phyloP scores from a whole-genome alignment of 495 filamentous ascomycete species.

The Penicillium desertorum region DNA sequence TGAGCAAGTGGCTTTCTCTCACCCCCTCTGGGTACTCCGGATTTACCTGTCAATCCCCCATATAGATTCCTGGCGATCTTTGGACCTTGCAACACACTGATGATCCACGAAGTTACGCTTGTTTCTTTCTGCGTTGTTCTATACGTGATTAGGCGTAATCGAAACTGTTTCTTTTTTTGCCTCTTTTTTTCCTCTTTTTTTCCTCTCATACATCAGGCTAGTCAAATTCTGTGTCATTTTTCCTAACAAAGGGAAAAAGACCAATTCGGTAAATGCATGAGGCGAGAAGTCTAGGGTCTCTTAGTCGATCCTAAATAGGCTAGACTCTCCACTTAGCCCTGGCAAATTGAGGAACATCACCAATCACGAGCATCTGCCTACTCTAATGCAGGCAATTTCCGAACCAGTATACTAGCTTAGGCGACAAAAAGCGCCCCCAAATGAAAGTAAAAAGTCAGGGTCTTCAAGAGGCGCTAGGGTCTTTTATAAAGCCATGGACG shows the following conservation, averaged over 20 bases:
- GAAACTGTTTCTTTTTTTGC: neutral
- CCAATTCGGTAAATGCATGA: slow-evolving; percentile 1
- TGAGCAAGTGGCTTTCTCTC: slow-evolving; percentile 10
- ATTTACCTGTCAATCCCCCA: neutral
- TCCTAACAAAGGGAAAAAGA: no score
- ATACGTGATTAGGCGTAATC: neutral
- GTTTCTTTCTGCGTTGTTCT: slow-evolving; percentile 1
- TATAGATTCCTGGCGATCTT: slow-evolving; percentile 2
- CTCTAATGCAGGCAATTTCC: slow-evolving; percentile 13
- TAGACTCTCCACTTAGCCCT: neutral
- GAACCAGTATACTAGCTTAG: neutral
- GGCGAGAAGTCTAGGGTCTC: slow-evolving; percentile 5
- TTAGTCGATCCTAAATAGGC: slow-evolving; percentile 5
- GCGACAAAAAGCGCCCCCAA: slow-evolving; percentile 7
- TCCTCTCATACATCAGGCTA: neutral
- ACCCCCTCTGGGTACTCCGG: neutral
- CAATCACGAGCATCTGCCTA: slow-evolving; percentile 9
- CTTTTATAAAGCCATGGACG: slow-evolving; percentile 6
- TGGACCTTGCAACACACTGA: neutral
- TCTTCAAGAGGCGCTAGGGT: slow-evolving; percentile 9
- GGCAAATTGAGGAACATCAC: slow-evolving; percentile 5
- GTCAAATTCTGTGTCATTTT: no score
- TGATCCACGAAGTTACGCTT: slow-evolving; percentile 9
- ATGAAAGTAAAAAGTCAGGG: slow-evolving; percentile 3
- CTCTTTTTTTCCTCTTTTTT: no score